Conservation (phyloP, 192 early-diverging fungal species). For the Coemansia sp. region DNA sequence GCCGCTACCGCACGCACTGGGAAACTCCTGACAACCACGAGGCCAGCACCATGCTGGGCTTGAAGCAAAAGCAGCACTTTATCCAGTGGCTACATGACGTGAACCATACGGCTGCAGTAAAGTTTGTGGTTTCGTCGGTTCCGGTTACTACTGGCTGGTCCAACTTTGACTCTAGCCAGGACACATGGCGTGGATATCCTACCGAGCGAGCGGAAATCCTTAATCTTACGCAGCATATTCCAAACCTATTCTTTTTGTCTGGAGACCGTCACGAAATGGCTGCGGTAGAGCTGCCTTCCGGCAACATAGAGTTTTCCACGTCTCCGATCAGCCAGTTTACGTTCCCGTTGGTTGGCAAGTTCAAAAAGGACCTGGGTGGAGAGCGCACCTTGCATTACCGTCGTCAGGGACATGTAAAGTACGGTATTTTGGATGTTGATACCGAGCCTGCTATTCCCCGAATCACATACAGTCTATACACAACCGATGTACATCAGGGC, state of each 20-base stretch:
- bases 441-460: constrained; percentile 35
- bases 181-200: constrained; percentile 55
- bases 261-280: constrained; percentile 59
- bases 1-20: constrained; percentile 54
- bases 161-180: constrained; percentile 39
- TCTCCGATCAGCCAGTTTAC: constrained; percentile 55
- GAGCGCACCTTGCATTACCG: constrained; percentile 48
- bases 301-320: constrained; percentile 53
- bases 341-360: constrained; percentile 41
- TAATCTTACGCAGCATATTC: constrained; percentile 28
- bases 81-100: constrained; percentile 43
- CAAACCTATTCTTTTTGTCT: constrained; percentile 47
- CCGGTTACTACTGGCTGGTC: constrained; percentile 51
- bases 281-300: constrained; percentile 38
- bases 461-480: constrained; percentile 49
- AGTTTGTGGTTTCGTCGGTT: constrained; percentile 53
- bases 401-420: constrained; percentile 49
- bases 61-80: constrained; percentile 46
- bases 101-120: constrained; percentile 53
- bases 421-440: constrained; percentile 53
- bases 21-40: constrained; percentile 7
- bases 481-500: constrained; percentile 35
- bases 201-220: constrained; percentile 52
- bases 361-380: constrained; percentile 23
- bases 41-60: constrained; percentile 44